Base-by-base conservation (phyloP, 371 early-diverging fungal genomes). In the Mucor indicus region DNA sequence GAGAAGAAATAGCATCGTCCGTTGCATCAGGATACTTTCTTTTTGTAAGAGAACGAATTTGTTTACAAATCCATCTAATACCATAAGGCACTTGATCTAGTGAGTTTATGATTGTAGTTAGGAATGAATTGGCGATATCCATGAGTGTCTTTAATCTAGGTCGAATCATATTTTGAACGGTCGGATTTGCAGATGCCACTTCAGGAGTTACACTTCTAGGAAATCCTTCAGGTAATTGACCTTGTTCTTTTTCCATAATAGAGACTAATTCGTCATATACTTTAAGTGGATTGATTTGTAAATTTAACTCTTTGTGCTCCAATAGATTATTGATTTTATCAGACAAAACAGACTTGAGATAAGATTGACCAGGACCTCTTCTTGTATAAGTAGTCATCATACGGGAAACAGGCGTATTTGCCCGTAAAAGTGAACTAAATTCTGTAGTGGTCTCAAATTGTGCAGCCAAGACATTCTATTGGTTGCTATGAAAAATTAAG, bases 361-460 rank as follows among this genome's bases (percentile, higher is more conserved):
- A 96, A 17, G 90, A 81, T 69, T 95, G 95, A 21, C 96, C 96
- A n/a, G 93, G 93, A 1, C 95, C 93, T 41, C 97, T 85, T 38
- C 95, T 72, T 0, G 95, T 95, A 61, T 96, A 96, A 0, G 95
- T 94, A 31, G 93, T 95, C 92, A 96, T 90, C 93, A 96, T 93
- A 17, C 96, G 86, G 10, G 95, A 95, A 4, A 95, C 92, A 5
- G 97, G 95, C 9, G 95, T 95, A 69, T 96, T 96, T 33, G 95
- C 95, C 24, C 97, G 85, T 46, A 96, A 69, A 8, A 96, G 68
- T 16, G 86, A 87, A 19, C 87, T 87, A 47, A 94, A 95, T 60
- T 95, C 94, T 13, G 86, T 87, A 0, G 93, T 83, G 16, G 85
- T 81, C 54, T 94, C 94, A 65, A 96, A 94, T 57, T 96, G 93